Evolutionary conservation across 768 basidiomycete genomes (phyloP).

Genomic region (Leucogyrophana mollusca): DNA sequence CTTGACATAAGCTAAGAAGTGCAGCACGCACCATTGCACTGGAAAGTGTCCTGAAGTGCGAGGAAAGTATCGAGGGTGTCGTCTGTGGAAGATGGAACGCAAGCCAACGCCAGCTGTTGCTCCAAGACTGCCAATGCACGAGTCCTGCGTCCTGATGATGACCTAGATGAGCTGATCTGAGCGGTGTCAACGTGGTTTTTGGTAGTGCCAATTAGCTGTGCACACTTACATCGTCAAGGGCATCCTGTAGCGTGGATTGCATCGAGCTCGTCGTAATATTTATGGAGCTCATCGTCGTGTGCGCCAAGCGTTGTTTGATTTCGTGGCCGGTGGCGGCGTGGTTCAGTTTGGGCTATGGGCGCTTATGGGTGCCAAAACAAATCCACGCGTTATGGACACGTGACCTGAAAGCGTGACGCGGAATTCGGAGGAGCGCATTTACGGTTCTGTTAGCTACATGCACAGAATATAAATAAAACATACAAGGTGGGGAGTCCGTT

Average conservation of each 20-base stretch:
- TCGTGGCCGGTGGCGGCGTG: neutral
- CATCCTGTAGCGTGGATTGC: constrained; percentile 51
- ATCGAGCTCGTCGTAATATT: constrained; percentile 24
- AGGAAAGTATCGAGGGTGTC: constrained; percentile 55
- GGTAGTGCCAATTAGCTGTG: neutral
- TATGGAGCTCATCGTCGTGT: constrained; percentile 19
- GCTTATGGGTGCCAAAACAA: constrained; percentile 5
- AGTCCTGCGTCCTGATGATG: constrained; percentile 49
- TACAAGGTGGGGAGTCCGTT: constrained; percentile 7
- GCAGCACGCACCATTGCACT: constrained; percentile 68
- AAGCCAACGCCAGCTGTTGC: constrained; percentile 50
- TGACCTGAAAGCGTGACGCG: constrained; percentile 21
- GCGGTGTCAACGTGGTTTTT: constrained; percentile 9
- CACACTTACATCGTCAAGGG: constrained; percentile 65
- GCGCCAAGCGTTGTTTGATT: too few species aligned
- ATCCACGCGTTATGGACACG: constrained; percentile 25
- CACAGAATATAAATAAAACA: neutral
- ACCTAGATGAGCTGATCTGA: constrained; percentile 67
- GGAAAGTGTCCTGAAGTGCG: constrained; percentile 73
- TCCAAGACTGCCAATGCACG: constrained; percentile 58
- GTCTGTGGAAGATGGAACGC: constrained; percentile 39
- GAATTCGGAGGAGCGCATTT: constrained; percentile 14
- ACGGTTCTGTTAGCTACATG: constrained; percentile 4
- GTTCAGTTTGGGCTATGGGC: neutral
- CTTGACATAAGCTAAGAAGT: constrained; percentile 1